Evolutionary conservation across 169 alveolate species (phyloP), one percentile per base, ranked within the genome.

Genomic region (Eimeria acervulina): DNA sequence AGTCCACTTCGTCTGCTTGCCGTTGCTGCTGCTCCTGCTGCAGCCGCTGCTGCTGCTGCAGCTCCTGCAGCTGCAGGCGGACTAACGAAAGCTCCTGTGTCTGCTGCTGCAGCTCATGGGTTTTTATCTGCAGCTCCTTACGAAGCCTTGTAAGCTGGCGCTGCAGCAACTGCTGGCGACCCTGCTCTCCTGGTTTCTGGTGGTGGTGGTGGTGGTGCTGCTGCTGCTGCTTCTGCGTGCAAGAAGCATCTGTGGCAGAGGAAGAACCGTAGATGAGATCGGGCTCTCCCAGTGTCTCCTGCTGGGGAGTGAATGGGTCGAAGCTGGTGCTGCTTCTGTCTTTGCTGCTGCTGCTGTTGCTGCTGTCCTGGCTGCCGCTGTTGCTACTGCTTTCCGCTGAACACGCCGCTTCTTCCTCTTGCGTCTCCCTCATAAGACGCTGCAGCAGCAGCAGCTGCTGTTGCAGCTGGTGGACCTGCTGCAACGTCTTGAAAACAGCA

Each of bases 41-140:
- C 89, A n/a, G 40, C 66, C 19, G 90, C 90, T 26, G 90, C 70
- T 81, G 72, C 66, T 47, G 90, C 90, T 81, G 90, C 90, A 23
- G 90, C 72, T 81, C 51, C 70, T 81, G 90, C 44, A 81, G 90
- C 28, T 81, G 51, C 61, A 47, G 1, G 28, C 47, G 61, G 44
- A n/a, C 51, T 31, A 28, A 44, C 4, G 90, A 5, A 13, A 81
- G 72, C 38, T 81, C 72, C 12, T 42, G 72, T 31, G 72, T 51
- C 28, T 59, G 59, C 55, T 59, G 93, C 74, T 19, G 80, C 42
- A 84, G 55, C 59, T 51, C 61, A 17, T 33, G 59, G 23, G 59
- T 31, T 66, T 59, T 59, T 55, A 21, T 40, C 55, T 36, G 61
- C 55, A 84, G 61, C 80, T 52, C 93, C 76, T n/a, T 26, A 19